A percentile compares a stretch with the other conserved stretches of the same genome.
These are phyloP conservation scores for Erythrophleum ivorense DNA, from an alignment of 331 rosid genomes.

Conservation along the genomic window DNA sequence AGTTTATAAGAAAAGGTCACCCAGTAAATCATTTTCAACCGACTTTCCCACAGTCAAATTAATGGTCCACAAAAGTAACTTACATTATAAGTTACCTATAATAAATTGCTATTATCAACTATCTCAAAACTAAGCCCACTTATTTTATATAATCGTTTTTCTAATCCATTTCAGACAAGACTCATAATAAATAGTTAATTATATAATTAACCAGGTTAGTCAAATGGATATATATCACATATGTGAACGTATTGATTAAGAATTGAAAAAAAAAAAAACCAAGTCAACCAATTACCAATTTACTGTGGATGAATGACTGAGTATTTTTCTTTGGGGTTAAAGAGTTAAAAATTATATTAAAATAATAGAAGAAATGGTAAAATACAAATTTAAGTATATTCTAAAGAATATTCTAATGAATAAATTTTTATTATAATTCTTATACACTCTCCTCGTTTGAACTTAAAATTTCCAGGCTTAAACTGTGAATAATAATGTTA, in stretches of 20 bases:
- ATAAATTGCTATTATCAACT: not conserved
- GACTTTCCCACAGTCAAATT: constrained; percentile 1
- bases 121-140: constrained; percentile 23
- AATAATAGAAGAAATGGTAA: not conserved
- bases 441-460: too few relatives aligned
- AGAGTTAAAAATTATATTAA: not conserved
- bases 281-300: not conserved
- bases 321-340: not conserved
- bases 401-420: too few relatives aligned
- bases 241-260: not conserved
- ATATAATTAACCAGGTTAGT: not conserved
- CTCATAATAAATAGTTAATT: not conserved
- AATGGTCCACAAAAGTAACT: constrained; percentile 2
- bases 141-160: not conserved
- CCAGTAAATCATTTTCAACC: not conserved
- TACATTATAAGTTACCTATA: not conserved
- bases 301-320: not conserved
- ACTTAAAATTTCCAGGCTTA: not conserved
- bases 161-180: constrained; percentile 17
- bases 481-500: not conserved
- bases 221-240: not conserved
- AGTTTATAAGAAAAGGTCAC: not conserved
- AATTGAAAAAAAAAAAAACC: not conserved
- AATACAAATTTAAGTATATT: not conserved
- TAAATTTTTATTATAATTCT: too few relatives aligned